A percentile compares a stretch with the other conserved stretches of the same genome.
Conservation (phyloP, 495 filamentous ascomycete genomes). For the Talaromyces thailandensis region DNA sequence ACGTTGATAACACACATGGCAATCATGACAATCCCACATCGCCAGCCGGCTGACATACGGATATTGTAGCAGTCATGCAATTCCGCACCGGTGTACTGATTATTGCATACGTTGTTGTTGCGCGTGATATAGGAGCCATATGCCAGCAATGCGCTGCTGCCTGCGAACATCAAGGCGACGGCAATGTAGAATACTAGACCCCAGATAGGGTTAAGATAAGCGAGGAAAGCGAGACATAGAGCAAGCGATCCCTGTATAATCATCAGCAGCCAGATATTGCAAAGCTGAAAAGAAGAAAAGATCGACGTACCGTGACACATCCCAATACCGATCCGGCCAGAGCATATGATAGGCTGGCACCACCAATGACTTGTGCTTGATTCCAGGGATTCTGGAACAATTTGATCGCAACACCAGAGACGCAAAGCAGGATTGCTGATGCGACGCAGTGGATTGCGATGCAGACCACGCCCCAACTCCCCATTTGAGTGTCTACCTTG, state of each 20-base stretch:
- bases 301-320: neutral
- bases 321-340: neutral
- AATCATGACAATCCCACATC: neutral
- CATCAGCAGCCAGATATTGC: neutral
- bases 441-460: neutral
- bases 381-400: neutral
- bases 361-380: neutral
- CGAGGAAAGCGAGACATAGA: neutral
- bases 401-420: neutral
- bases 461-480: neutral
- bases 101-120: neutral
- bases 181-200: neutral
- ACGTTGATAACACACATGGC: neutral
- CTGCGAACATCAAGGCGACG: neutral
- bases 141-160: neutral
- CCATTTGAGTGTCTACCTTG: neutral
- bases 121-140: neutral
- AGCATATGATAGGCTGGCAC: neutral
- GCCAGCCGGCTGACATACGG: neutral
- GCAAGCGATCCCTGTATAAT: neutral
- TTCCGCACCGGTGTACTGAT: neutral
- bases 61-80: neutral
- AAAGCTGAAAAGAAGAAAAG: neutral
- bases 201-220: neutral
- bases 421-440: neutral